phyloP scores from a whole-genome alignment of 441 rosid genomes.

The Bocquillonia castaneifolia region DNA sequence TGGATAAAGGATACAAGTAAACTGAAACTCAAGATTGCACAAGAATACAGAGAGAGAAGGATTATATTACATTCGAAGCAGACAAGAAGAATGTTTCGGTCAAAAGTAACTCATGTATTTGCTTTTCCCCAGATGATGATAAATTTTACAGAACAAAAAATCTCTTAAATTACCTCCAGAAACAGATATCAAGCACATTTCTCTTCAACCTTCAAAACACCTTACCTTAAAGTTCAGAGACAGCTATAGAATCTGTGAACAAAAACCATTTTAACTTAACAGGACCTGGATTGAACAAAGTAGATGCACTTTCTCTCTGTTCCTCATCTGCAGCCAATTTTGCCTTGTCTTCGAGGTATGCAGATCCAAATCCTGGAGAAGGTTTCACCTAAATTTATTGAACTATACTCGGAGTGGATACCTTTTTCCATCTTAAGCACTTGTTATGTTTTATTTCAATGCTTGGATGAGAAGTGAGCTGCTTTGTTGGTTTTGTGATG shows the following conservation, averaged over 20 bases:
- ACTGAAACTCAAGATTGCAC: background rate
- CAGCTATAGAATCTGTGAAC: slow-evolving; percentile 6
- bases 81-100: background rate
- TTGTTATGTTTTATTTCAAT: slow-evolving; percentile 59
- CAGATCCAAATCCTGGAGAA: slow-evolving; percentile 5
- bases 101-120: slow-evolving; percentile 10
- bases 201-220: slow-evolving; percentile 1
- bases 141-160: slow-evolving; percentile 24
- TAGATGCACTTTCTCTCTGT: slow-evolving; percentile 16
- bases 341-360: slow-evolving; percentile 18
- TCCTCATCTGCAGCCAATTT: slow-evolving; percentile 15
- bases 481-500: slow-evolving; percentile 36
- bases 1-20: too few species aligned
- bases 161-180: slow-evolving; percentile 18
- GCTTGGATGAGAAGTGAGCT: slow-evolving; percentile 45
- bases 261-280: background rate
- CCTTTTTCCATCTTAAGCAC: slow-evolving; percentile 71
- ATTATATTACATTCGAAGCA: background rate
- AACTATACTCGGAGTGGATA: slow-evolving; percentile 16
- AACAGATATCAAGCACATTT: slow-evolving; percentile 21
- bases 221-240: background rate
- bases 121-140: slow-evolving; percentile 12
- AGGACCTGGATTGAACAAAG: slow-evolving; percentile 22
- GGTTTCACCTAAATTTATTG: slow-evolving; percentile 15
- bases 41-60: background rate